Base-by-base conservation (phyloP, 2,329 filamentous ascomycete species). In the Cercospora nicotianae region DNA sequence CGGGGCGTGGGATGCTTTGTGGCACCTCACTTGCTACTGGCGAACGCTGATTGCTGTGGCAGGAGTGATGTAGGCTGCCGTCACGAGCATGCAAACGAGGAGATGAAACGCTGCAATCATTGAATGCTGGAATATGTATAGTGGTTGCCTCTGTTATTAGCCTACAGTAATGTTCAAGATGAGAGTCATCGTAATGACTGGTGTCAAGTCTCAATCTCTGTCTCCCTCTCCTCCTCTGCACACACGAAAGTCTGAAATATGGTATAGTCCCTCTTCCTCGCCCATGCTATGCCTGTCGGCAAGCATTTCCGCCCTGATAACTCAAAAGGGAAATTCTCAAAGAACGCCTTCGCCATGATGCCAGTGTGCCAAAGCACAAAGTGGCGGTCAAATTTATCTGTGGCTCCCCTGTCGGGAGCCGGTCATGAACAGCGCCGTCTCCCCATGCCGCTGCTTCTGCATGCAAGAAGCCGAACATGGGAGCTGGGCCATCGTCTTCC, bases 341-440 rank as follows among this genome's bases (percentile, higher is more conserved):
- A 67, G 55, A 67, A 67, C 66, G 66, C 66, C 66, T 67, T 67
- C 62, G 66, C 66, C 62, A 67, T 67, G 31, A 48, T 67, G 33
- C 53, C 60, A 53, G 30, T 63, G 60, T 63, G 65, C 51, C 61
- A 64, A 61, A 67, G 66, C 66, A 67, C 66, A 42, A 60, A 36
- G 45, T 42, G 63, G 31, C 62, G 58, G 53, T 39, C 66, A 64
- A 53, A 64, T 58, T 31, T 23, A 61, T 57, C 55, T 55, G 62
- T 64, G 45, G 61, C 65, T 45, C 60, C 13, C 36, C 42, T 63
- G 39, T 31, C 61, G 51, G 48, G 45, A 36, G 20, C 30, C 61
- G 23, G 20, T 64, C 48, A 26, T 64, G 53, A 55, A 67, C 36
- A 67, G 66, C 39, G 53, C 45, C 30, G 42, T 33, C 58, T 65